A percentile compares a stretch with the other conserved stretches of the same genome.
Conservation (phyloP, 345 rosid genomes). For the Heritiera littoralis region DNA sequence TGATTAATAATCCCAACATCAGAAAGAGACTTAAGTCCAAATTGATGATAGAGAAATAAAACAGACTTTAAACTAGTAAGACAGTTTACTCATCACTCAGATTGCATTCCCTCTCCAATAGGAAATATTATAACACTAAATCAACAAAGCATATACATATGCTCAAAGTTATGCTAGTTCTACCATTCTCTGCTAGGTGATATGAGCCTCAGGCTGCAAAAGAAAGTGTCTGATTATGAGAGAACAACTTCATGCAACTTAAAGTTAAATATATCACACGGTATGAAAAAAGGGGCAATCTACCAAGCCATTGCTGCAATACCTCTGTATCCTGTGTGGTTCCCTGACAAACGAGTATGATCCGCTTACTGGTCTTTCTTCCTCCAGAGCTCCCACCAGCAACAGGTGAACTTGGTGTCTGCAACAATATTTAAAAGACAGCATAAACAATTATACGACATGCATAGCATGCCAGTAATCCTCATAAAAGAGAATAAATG, state of each 20-base stretch:
- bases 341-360: conserved; percentile 85
- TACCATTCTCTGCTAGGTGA: not conserved
- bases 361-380: conserved; percentile 67
- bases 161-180: not conserved
- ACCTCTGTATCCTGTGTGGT: conserved; percentile 57
- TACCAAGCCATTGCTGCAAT: conserved; percentile 12
- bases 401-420: conserved; percentile 90
- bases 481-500: not conserved
- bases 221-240: not conserved
- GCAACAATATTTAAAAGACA: conserved; percentile 34
- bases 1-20: not conserved
- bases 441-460: not conserved
- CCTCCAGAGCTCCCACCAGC: conserved; percentile 70
- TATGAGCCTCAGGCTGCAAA: not conserved
- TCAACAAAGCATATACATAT: not conserved
- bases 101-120: not conserved
- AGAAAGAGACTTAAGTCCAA: not conserved
- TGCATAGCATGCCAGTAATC: not conserved
- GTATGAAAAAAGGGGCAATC: conserved; percentile 1
- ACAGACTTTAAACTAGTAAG: not conserved
- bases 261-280: no score
- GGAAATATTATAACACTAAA: not conserved
- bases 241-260: not conserved
- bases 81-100: not conserved
- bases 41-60: not conserved